Percentiles rank a stretch among this genome's conserved stretches.
Conservation (phyloP, 805 yeast genomes). For the Candida ascalaphidarum region DNA sequence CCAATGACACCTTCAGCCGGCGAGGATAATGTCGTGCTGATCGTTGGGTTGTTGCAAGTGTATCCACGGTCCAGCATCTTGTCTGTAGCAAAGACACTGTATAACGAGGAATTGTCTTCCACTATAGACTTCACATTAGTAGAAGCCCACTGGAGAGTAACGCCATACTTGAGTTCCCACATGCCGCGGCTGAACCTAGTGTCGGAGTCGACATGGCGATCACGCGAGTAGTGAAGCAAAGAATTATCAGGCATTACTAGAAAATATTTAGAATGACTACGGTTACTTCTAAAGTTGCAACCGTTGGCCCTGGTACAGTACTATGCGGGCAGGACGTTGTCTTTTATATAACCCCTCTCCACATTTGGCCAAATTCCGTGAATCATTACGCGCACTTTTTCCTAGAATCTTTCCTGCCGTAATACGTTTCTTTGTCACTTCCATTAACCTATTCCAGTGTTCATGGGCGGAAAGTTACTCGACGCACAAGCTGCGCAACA, state of each 20-base stretch:
- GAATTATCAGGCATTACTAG: not conserved
- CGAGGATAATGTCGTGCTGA: conserved; percentile 16
- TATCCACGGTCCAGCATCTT: conserved; percentile 13
- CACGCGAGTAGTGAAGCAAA: conserved; percentile 5
- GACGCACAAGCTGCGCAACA: too few species aligned
- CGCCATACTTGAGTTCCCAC: conserved; percentile 23
- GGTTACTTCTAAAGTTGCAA: too few species aligned
- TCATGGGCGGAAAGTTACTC: too few species aligned
- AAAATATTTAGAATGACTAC: too few species aligned
- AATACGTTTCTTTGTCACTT: too few species aligned
- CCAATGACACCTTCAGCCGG: conserved; percentile 24
- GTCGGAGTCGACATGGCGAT: conserved; percentile 13
- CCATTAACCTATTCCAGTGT: too few species aligned
- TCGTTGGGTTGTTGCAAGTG: conserved; percentile 15
- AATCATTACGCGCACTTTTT: too few species aligned
- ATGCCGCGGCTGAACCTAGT: conserved; percentile 23
- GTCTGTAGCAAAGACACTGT: conserved; percentile 13
- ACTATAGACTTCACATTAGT: conserved; percentile 17
- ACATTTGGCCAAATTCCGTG: too few species aligned
- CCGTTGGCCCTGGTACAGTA: too few species aligned
- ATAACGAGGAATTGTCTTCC: conserved; percentile 7
- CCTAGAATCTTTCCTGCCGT: too few species aligned
- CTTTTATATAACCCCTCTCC: too few species aligned
- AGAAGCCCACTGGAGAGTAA: conserved; percentile 24
- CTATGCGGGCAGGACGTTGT: too few species aligned